These are phyloP conservation scores for Cerrena zonata DNA, from an alignment of 1,284 basidiomycete species.

Conservation along the genomic window DNA sequence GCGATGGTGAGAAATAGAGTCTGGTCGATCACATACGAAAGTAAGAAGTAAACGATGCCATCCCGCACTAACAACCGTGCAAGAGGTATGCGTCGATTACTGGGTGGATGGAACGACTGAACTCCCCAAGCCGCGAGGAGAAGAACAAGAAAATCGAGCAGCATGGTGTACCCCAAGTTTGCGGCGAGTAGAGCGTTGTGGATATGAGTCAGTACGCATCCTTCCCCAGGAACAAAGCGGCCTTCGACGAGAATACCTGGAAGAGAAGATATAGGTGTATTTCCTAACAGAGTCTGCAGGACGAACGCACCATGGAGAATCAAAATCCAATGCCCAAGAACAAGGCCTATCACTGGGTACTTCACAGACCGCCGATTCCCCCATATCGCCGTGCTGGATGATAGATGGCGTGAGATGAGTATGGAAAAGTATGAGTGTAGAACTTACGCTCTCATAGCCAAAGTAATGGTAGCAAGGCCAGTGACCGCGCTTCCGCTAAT, in stretches of 20 bases:
- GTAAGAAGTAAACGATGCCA: conserved; percentile 2
- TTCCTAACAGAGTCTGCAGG: neutral
- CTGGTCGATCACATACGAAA: conserved; percentile 1
- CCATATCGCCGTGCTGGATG: conserved; percentile 15
- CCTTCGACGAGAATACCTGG: neutral
- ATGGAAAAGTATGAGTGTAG: no score
- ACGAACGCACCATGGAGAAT: conserved; percentile 7
- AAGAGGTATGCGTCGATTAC: neutral
- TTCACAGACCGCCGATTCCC: neutral
- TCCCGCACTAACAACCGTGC: conserved; percentile 1
- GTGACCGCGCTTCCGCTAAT: conserved; percentile 4
- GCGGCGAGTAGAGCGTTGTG: neutral
- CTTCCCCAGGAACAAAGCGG: neutral
- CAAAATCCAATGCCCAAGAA: conserved; percentile 11
- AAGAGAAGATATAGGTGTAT: neutral
- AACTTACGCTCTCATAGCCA: conserved; percentile 13
- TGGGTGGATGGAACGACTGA: neutral
- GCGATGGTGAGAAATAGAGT: no score
- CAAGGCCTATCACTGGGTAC: conserved; percentile 5
- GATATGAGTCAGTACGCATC: neutral
- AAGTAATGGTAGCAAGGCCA: conserved; percentile 10
- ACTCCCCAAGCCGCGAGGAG: neutral
- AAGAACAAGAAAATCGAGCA: conserved; percentile 2
- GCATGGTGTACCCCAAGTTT: conserved; percentile 3
- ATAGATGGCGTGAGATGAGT: neutral